Percentiles rank a stretch among this genome's conserved stretches.
Evolutionary conservation across 139 green algal species (phyloP).

Genomic region (Chlorella vulgaris): DNA sequence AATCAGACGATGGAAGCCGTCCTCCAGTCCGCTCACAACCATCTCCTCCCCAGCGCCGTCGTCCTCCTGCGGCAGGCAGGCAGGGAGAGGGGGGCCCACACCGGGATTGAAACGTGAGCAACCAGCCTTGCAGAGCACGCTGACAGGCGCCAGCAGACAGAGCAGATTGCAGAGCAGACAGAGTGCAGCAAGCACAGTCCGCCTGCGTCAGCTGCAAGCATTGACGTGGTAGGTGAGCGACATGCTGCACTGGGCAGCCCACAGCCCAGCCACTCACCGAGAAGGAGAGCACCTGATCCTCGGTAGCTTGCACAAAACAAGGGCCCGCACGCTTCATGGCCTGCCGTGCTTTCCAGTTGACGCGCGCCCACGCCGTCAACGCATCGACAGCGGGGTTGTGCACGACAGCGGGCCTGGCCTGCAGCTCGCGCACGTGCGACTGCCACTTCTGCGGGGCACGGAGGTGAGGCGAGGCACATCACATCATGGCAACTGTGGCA

Average conservation of each 20-base stretch:
- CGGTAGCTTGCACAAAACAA: conserved; percentile 28
- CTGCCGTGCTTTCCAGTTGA: conserved; percentile 36
- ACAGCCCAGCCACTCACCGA: not conserved
- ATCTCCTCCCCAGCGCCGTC: conserved; percentile 22
- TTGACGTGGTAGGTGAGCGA: too few species aligned
- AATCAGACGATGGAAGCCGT: conserved; percentile 45
- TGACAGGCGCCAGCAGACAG: too few species aligned
- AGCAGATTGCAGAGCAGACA: too few species aligned
- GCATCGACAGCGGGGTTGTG: conserved; percentile 35
- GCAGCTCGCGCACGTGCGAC: conserved; percentile 43
- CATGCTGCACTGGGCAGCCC: too few species aligned
- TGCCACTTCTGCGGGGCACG: conserved; percentile 53
- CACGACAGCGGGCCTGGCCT: conserved; percentile 1
- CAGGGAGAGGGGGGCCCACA: too few species aligned
- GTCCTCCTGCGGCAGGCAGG: not conserved
- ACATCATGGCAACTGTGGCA: not conserved
- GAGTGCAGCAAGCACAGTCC: too few species aligned
- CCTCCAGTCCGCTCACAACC: conserved; percentile 34
- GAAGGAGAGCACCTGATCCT: conserved; percentile 34
- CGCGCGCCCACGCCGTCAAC: conserved; percentile 41
- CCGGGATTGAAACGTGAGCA: too few species aligned
- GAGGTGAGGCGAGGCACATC: not conserved
- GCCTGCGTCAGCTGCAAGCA: too few species aligned
- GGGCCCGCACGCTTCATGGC: conserved; percentile 40
- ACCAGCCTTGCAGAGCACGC: not conserved